Evolutionary conservation across 768 basidiomycete species (phyloP).

Genomic region (Galerina sulciceps): DNA sequence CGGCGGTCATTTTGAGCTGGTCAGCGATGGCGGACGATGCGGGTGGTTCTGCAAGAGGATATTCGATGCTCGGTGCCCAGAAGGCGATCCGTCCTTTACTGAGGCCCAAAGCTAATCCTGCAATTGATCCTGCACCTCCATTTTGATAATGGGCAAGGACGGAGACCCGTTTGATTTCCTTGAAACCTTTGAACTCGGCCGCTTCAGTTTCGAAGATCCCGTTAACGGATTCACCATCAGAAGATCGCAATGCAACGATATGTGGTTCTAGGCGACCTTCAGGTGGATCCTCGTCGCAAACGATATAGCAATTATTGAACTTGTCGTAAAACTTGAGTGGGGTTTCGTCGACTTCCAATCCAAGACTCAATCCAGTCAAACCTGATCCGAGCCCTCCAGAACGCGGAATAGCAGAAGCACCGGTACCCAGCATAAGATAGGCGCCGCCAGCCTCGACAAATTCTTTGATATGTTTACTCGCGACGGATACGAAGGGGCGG

Average conservation of each 20-base stretch:
- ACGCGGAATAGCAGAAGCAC: constrained; percentile 46
- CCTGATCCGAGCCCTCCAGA: constrained; percentile 29
- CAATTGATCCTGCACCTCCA: constrained; percentile 26
- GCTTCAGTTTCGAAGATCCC: constrained; percentile 30
- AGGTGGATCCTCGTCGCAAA: constrained; percentile 17
- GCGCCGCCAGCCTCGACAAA: constrained; percentile 73
- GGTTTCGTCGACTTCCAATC: constrained; percentile 19
- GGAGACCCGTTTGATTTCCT: constrained; percentile 24
- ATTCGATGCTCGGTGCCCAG: constrained; percentile 65
- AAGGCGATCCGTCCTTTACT: constrained; percentile 55
- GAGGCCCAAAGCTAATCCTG: constrained; percentile 36
- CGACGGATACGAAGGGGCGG: constrained; percentile 40
- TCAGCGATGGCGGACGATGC: constrained; percentile 25
- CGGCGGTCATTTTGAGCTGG: constrained; percentile 14
- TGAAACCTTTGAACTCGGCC: constrained; percentile 34
- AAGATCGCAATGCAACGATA: constrained; percentile 18
- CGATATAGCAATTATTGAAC: constrained; percentile 34
- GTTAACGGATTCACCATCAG: constrained; percentile 28
- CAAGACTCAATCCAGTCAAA: constrained; percentile 41
- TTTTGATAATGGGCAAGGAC: constrained; percentile 35
- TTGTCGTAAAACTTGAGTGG: constrained; percentile 42
- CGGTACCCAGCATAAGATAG: constrained; percentile 69
- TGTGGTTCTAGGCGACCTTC: constrained; percentile 12
- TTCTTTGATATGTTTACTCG: constrained; percentile 51
- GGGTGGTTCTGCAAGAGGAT: constrained; percentile 46